A percentile compares a stretch with the other conserved stretches of the same genome.
Conservation (phyloP, 176 grass and related monocot genomes). For the Carex pumila region DNA sequence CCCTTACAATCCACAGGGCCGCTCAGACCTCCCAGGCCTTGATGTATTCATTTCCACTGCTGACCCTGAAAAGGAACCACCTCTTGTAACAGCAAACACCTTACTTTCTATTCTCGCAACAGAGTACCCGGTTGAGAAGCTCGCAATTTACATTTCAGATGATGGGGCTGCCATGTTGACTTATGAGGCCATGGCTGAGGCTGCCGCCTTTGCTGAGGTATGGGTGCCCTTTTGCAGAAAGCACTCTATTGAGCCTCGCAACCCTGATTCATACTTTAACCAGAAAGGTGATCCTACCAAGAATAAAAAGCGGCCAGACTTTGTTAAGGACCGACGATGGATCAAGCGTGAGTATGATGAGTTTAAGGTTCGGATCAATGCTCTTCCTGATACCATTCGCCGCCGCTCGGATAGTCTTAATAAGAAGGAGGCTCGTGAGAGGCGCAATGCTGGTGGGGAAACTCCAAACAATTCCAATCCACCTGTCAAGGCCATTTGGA, state of each 20-base stretch:
- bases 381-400: constrained; percentile 52
- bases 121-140: constrained; percentile 77
- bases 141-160: constrained; percentile 66
- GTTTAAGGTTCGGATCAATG: constrained; percentile 78
- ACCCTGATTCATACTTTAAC: constrained; percentile 74
- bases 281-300: constrained; percentile 72
- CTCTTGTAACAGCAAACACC: constrained; percentile 58
- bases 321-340: constrained; percentile 81
- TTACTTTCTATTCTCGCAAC: constrained; percentile 70
- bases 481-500: constrained; percentile 48
- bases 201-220: constrained; percentile 49
- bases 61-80: constrained; percentile 78
- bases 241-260: constrained; percentile 67
- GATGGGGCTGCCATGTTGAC: constrained; percentile 66
- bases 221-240: constrained; percentile 95
- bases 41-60: constrained; percentile 84
- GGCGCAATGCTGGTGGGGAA: constrained; percentile 19
- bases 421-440: constrained; percentile 39
- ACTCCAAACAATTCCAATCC: not conserved
- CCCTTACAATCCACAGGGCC: constrained; percentile 46
- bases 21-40: constrained; percentile 55
- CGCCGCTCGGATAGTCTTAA: constrained; percentile 52
- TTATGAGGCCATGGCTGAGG: constrained; percentile 70
- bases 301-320: constrained; percentile 64
- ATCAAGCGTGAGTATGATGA: constrained; percentile 90